Base-by-base conservation (phyloP, 345 rosid genomes). In the Hevea brasiliensis region DNA sequence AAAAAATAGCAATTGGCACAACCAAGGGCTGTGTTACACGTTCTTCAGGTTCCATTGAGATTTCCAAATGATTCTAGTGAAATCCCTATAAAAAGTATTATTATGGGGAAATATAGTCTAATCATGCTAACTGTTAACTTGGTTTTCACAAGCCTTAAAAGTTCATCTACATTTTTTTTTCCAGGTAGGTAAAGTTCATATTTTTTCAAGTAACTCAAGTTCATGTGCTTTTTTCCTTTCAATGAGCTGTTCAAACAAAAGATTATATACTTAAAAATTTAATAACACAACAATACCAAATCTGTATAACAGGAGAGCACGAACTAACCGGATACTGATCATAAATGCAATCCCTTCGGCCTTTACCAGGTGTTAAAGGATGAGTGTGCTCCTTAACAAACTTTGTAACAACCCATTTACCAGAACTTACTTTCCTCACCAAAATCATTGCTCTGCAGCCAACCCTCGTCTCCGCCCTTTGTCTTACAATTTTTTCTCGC, bases 381-480 rank as follows among this genome's bases (percentile, higher is more conserved):
- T 96, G 99, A 72, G 90, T 83, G 71, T 96, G 99, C 80, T 96
- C 99, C 78, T 90, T 96, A 55, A 86, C 92, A 79, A 89, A 90
- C 83, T 91, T 96, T 11, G 97, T 91, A 32, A 96, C 87, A 2
- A 88, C 92, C 99, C 99, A 96, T 80, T 90, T 91, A 50, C 97
- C 98, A 18, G 97, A 88, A 61, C 83, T 84, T n/a, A 88, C 88
- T 87, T 90, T 96, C 72, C 99, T 89, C 81, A 93, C 97, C 83
- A 96, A 85, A 73, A 96, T 82, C 99, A 96, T 96, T 54, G 98
- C 99, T 87, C 97, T 85, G 83, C 99, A 96, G 48, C 99, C 99
- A 70, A 96, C 98, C 68, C 99, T 87, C 0, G 99, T 96, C 81
- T 96, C 99, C 9, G 87, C 95, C 80, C 98, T 87, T 82, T 96